phyloP scores from a whole-genome alignment of 2,329 filamentous ascomycete genomes.

The Gnomoniopsis smithogilvyi region DNA sequence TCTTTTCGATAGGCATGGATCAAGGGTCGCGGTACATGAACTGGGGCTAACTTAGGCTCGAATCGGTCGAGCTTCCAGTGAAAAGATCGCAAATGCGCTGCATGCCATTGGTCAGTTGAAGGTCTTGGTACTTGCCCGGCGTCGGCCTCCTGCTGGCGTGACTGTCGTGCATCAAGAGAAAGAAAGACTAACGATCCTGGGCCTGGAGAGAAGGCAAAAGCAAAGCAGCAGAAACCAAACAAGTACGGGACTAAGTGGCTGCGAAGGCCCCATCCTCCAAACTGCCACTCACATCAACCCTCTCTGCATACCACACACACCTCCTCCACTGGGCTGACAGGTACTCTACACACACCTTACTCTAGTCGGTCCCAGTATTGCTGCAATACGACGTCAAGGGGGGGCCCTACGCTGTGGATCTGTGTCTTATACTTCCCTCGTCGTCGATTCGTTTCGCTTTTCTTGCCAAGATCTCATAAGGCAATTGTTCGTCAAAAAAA shows the following conservation, averaged over 20 bases:
- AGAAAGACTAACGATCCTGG: background rate
- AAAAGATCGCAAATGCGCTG: background rate
- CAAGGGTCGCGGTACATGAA: background rate
- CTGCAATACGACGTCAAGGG: constrained; percentile 1
- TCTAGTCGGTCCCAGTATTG: background rate
- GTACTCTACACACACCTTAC: background rate
- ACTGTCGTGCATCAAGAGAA: background rate
- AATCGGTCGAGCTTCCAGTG: background rate
- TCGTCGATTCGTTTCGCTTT: background rate
- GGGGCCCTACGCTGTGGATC: constrained; percentile 3
- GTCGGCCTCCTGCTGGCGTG: background rate
- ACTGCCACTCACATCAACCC: background rate
- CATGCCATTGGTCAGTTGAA: background rate
- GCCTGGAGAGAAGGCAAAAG: background rate
- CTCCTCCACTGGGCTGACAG: background rate
- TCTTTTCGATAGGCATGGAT: background rate
- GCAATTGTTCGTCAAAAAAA: background rate
- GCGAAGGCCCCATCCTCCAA: background rate
- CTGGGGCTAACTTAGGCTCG: background rate
- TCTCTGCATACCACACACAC: background rate
- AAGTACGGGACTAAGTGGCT: background rate
- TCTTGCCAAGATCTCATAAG: constrained; percentile 2
- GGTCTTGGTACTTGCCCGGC: background rate
- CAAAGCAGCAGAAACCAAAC: background rate
- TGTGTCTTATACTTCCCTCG: constrained; percentile 5